Evolutionary conservation across 169 alveolate species (phyloP).

Genomic region (Babesia bovis): DNA sequence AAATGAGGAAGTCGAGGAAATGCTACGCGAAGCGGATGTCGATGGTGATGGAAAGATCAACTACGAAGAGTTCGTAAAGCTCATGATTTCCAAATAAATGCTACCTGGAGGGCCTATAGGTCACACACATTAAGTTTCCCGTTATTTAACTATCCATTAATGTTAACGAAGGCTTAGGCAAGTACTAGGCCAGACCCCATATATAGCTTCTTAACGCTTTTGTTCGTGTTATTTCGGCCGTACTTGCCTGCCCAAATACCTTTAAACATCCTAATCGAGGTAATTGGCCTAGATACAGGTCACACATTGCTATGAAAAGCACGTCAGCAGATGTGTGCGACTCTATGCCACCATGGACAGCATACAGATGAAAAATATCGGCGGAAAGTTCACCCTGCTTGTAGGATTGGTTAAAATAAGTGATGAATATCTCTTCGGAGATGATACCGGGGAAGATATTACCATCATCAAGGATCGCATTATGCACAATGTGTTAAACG

Average conservation of each 20-base stretch:
- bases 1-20: conserved; percentile 99
- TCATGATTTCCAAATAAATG: conserved; percentile 94
- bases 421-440: conserved; percentile 46
- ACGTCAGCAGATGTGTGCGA: conserved; percentile 3
- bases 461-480: conserved; percentile 57
- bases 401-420: conserved; percentile 51
- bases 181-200: neutral
- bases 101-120: neutral
- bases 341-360: conserved; percentile 21
- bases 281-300: no score
- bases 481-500: conserved; percentile 57
- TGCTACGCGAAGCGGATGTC: conserved; percentile 98
- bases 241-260: no score
- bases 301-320: conserved; percentile 12
- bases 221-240: no score
- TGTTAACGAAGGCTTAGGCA: neutral
- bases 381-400: conserved; percentile 57
- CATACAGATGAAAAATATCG: conserved; percentile 10
- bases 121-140: neutral
- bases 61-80: conserved; percentile 97
- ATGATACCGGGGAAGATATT: conserved; percentile 15
- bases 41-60: conserved; percentile 99
- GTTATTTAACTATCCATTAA: neutral
- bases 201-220: no score
- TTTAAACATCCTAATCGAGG: no score